phyloP scores from a whole-genome alignment of 768 basidiomycete species.

The Auriscalpium orientale region DNA sequence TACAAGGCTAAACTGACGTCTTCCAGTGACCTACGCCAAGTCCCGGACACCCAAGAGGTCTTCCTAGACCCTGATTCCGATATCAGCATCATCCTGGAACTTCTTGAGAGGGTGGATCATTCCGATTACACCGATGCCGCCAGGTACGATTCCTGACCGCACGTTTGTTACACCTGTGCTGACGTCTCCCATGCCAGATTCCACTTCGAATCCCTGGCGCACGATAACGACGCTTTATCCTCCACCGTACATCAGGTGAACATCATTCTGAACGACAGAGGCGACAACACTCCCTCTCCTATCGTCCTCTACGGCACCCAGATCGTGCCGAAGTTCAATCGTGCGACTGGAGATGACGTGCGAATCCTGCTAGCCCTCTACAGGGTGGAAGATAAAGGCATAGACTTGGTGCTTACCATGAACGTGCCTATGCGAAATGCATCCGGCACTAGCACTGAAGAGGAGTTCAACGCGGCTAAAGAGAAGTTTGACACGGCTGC shows the following conservation, averaged over 20 bases:
- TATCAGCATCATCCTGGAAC: slow-evolving; percentile 77
- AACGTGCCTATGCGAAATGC: slow-evolving; percentile 61
- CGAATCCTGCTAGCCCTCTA: slow-evolving; percentile 76
- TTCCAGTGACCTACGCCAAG: slow-evolving; percentile 60
- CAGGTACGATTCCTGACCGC: slow-evolving; percentile 37
- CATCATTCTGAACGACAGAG: slow-evolving; percentile 33
- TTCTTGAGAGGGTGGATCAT: slow-evolving; percentile 66
- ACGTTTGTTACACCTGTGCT: neutral
- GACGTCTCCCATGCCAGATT: slow-evolving; percentile 46
- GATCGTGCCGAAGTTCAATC: slow-evolving; percentile 70
- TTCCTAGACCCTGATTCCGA: slow-evolving; percentile 65
- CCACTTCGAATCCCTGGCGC: slow-evolving; percentile 84
- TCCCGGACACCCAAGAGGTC: slow-evolving; percentile 95
- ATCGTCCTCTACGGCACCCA: slow-evolving; percentile 66
- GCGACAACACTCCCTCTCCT: slow-evolving; percentile 48
- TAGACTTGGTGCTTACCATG: slow-evolving; percentile 80
- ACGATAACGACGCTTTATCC: slow-evolving; percentile 75
- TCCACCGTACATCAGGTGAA: slow-evolving; percentile 36
- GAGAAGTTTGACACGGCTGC: slow-evolving; percentile 49
- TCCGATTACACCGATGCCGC: slow-evolving; percentile 52
- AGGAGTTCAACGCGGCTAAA: slow-evolving; percentile 29
- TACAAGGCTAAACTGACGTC: neutral
- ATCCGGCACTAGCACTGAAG: slow-evolving; percentile 36
- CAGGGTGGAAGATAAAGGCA: slow-evolving; percentile 58
- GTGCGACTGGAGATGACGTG: slow-evolving; percentile 52